Base-by-base conservation (phyloP, 2,329 filamentous ascomycete genomes). In the Scleromitrula shiraiana region DNA sequence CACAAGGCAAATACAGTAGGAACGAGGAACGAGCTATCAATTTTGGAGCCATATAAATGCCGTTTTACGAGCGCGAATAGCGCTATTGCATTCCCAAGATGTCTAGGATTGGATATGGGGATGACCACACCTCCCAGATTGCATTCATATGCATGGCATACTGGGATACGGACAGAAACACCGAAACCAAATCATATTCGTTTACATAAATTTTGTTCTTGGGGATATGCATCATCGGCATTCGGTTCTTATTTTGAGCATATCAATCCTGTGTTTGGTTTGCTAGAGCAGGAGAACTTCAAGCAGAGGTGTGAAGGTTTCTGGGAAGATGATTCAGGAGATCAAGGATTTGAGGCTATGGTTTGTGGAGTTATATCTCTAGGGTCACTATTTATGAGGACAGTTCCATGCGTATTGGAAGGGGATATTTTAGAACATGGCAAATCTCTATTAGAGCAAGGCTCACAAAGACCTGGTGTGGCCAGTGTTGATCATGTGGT, bases 131-230 rank as follows among this genome's bases (percentile, higher is more conserved):
- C 63, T n/a, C 65, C 64, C 5, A 57, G 63, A 19, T 49, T 68
- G 14, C 66, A 68, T 46, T 65, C 64, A 1, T 68, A 65, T 52
- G 66, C 57, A 12, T 67, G 64, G 51, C 65, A 68, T 46, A 44
- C 59, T 8, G 64, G 64, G 1, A 55, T 60, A 17, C 55, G 66
- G 20, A 51, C 56, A n/a, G 53, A 55, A 5, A 53, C 50, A 41
- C 35, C 43, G 0, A 55, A 54, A 7, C 49, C 50, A 6, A 54
- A 50, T 15, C 22, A 27, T 27, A 20, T 47, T 12, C 27, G 38
- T 22, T 22, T 47, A 14, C 45, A 41, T 26, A 37, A 47, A 20
- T 41, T 41, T 27, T 35, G 37, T 47, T 35, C 15, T 27, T 46
- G 44, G 44, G 40, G 9, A 14, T 38, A 29, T 50, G 54, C 27